phyloP scores from a whole-genome alignment of 2,329 filamentous ascomycete genomes.

The Fusarium stilboides region DNA sequence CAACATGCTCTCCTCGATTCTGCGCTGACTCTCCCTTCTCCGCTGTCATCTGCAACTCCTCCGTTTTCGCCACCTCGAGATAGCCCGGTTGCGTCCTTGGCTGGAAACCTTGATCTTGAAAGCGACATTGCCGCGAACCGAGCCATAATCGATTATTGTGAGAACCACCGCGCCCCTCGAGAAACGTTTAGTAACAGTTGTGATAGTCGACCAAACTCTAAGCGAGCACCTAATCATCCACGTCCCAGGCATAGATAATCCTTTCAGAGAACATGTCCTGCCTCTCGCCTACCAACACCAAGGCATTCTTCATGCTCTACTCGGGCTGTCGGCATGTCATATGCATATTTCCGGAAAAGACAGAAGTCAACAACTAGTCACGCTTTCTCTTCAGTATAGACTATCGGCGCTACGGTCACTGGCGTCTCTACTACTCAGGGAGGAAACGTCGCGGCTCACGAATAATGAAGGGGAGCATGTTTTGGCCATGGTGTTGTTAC shows the following conservation, averaged over 20 bases:
- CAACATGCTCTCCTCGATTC: neutral
- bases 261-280: conserved; percentile 43
- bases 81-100: neutral
- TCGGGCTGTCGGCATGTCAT: conserved; percentile 49
- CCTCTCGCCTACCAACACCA: conserved; percentile 47
- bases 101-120: neutral
- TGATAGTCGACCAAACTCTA: conserved; percentile 40
- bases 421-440: conserved; percentile 36
- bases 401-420: conserved; percentile 45
- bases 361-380: conserved; percentile 19
- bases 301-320: conserved; percentile 48
- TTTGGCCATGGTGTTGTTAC: conserved; percentile 45
- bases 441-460: conserved; percentile 27
- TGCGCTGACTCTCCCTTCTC: neutral
- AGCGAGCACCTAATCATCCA: conserved; percentile 43
- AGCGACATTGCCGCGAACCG: conserved; percentile 21
- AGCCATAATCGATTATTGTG: conserved; percentile 31
- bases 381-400: conserved; percentile 42
- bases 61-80: neutral
- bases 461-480: conserved; percentile 45
- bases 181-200: neutral
- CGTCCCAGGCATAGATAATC: conserved; percentile 39
- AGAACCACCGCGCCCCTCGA: fast-evolving
- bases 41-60: conserved; percentile 2
- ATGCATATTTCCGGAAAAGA: conserved; percentile 37